Percentiles rank a stretch among this genome's conserved stretches.
Conservation (phyloP, 805 yeast species). For the Hanseniaspora valbyensis region DNA sequence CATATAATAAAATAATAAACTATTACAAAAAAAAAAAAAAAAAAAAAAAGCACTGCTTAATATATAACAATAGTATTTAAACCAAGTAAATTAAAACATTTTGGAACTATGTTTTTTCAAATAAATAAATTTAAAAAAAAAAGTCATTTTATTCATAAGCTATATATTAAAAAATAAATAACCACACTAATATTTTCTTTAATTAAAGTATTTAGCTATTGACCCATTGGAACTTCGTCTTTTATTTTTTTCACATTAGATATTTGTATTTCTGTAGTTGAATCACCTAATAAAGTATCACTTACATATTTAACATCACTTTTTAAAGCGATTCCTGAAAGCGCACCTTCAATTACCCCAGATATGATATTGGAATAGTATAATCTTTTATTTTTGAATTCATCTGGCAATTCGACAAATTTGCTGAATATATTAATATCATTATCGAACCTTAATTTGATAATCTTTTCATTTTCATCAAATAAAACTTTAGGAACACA, state of each 20-base stretch:
- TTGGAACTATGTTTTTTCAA: too few species aligned
- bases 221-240: conserved; percentile 97
- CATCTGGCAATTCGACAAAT: conserved; percentile 87
- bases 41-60: background rate
- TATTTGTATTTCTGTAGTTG: conserved; percentile 65
- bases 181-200: background rate
- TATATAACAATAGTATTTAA: too few species aligned
- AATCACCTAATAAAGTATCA: conserved; percentile 76
- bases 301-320: conserved; percentile 71
- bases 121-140: too few species aligned
- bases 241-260: conserved; percentile 60
- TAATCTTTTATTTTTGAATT: conserved; percentile 40
- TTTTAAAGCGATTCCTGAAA: conserved; percentile 92
- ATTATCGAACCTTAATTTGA: conserved; percentile 10
- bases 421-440: conserved; percentile 70
- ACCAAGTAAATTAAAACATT: too few species aligned
- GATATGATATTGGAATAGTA: conserved; percentile 90
- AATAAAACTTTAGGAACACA: conserved; percentile 47
- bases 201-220: too few species aligned
- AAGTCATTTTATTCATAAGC: background rate
- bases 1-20: background rate
- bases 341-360: conserved; percentile 82
- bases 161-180: too few species aligned
- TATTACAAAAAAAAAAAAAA: background rate
- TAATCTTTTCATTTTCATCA: conserved; percentile 4